Conservation (phyloP, 257 asterid genomes). For the Avicennia marina region DNA sequence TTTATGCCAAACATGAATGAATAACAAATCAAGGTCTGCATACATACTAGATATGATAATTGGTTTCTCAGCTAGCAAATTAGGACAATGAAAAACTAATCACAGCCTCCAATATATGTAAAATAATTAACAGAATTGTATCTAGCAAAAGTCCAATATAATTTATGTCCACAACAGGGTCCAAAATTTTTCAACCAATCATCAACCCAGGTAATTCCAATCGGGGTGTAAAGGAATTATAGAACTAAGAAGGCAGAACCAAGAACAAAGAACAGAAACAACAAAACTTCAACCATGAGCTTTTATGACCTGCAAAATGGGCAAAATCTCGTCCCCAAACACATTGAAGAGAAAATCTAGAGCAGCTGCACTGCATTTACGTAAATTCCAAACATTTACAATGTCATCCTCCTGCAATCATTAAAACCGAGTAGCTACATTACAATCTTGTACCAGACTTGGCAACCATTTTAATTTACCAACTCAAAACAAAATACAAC, state of each 20-base stretch:
- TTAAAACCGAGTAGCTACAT: slow-evolving; percentile 45
- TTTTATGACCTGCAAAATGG: slow-evolving; percentile 62
- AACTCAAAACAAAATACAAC: background rate
- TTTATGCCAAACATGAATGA: background rate
- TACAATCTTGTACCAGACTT: background rate
- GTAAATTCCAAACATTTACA: slow-evolving; percentile 87
- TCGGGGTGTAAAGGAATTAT: slow-evolving; percentile 1
- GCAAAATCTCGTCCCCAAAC: slow-evolving; percentile 57
- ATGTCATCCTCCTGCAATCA: slow-evolving; percentile 79
- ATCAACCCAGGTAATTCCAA: background rate
- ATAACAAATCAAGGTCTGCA: slow-evolving; percentile 5
- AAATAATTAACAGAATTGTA: background rate
- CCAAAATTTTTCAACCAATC: background rate
- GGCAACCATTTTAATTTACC: background rate
- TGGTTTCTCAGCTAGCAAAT: background rate
- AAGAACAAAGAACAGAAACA: background rate
- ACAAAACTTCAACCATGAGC: background rate
- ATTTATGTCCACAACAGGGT: too few relatives aligned
- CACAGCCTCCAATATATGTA: background rate
- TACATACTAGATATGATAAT: background rate
- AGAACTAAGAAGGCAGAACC: slow-evolving; percentile 15
- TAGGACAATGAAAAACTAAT: background rate
- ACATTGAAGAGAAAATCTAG: slow-evolving; percentile 69
- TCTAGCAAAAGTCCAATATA: background rate
- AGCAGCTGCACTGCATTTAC: slow-evolving; percentile 90